phyloP scores from a whole-genome alignment of 306 rosid genomes.

The Pterocarpus santalinus region DNA sequence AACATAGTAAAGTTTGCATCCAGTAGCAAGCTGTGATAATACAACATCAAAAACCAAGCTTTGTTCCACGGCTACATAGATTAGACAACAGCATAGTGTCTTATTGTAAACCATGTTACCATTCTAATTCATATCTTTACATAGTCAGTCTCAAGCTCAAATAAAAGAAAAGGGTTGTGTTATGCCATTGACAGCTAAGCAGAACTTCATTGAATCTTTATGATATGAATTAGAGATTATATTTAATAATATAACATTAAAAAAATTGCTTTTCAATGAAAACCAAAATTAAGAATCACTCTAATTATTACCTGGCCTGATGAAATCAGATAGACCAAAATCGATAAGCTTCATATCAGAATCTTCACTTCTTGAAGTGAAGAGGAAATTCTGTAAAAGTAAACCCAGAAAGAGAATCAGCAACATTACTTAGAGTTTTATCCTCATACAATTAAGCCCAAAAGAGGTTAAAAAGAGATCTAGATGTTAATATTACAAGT shows the following conservation, averaged over 20 bases:
- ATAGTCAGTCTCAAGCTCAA: too few species aligned
- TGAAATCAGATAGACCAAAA: slow-evolving; percentile 98
- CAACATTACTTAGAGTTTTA: slow-evolving; percentile 7
- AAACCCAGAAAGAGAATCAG: slow-evolving; percentile 28
- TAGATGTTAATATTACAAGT: slow-evolving; percentile 30
- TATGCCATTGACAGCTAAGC: too few species aligned
- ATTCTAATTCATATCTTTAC: too few species aligned
- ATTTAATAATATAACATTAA: slow-evolving; percentile 13
- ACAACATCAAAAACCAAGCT: too few species aligned
- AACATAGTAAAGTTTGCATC: too few species aligned
- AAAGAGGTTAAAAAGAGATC: not conserved
- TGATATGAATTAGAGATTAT: not conserved
- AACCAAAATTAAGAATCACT: slow-evolving; percentile 25
- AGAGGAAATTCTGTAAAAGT: slow-evolving; percentile 86
- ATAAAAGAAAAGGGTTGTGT: too few species aligned
- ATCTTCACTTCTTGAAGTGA: slow-evolving; percentile 89
- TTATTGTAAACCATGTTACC: too few species aligned
- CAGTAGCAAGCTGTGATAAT: too few species aligned
- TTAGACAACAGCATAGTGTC: too few species aligned
- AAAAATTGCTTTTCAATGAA: slow-evolving; percentile 12
- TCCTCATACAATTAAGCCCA: not conserved
- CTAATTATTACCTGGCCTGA: slow-evolving; percentile 79
- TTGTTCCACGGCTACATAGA: too few species aligned
- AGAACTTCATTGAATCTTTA: not conserved
- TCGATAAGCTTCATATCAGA: slow-evolving; percentile 98